Evolutionary conservation across 495 filamentous ascomycete genomes (phyloP), one percentile per base, ranked within the genome.

Genomic region (Aspergillus heteromorphus): DNA sequence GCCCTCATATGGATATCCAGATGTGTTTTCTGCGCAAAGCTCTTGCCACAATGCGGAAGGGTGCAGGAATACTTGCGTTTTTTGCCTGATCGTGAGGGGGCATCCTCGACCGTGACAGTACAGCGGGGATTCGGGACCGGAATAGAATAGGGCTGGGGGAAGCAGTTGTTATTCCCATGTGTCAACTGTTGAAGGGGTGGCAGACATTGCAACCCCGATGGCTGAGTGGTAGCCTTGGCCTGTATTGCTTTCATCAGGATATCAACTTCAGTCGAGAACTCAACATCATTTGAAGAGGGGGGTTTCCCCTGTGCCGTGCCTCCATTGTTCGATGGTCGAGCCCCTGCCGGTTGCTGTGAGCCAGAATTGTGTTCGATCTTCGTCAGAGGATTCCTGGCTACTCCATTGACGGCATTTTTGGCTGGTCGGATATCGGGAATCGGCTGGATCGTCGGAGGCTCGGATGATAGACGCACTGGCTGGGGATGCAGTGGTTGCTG

Each of bases 191-290:
- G 70, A 13, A 68, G 61, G 8, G 67, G 60, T 13, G 73, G 65
- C 48, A 81, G 53, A 4, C 67, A 70, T 30, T 69, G 73, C 42
- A 52, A 6, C 29, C 17, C 57, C 21, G 61, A 51, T 18, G 50
- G 27, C 16, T 64, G 71, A 31, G 71, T 59, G 57, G 27, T 49
- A n/a, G 58, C 62, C 30, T 89, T 89, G 21, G 87, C 75, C 66
- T 97, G 91, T 40, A 97, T 95, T 6, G 88, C 81, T 68, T 88
- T 92, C 89, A 96, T 93, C 36, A 97, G 69, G n/a, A 83, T 83
- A 65, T 97, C 92, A 41, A 97, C 84, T 48, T 87, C 82, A 1
- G 91, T 97, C 27, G 82, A 81, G 70, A 92, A 93, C 42, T 82
- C 74, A 42, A 83, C 63, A 17, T 85, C 79, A 21, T 52, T 42